Evolutionary conservation across 805 yeast genomes (phyloP).

Genomic region (Clavispora phyllophila): DNA sequence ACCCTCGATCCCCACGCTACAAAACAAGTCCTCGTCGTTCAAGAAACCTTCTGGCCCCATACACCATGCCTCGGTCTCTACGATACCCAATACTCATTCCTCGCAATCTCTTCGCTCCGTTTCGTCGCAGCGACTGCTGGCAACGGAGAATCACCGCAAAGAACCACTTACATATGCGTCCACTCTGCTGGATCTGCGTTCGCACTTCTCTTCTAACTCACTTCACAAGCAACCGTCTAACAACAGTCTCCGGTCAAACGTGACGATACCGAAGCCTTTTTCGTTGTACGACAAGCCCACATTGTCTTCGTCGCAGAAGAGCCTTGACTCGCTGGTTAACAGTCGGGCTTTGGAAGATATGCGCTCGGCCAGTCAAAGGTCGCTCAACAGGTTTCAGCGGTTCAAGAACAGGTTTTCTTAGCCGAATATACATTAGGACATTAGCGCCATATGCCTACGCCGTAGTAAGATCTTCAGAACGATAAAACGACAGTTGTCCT

Average conservation of each 20-base stretch:
- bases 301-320: conserved; percentile 35
- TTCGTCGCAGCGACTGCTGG: background rate
- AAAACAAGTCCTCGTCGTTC: conserved; percentile 1
- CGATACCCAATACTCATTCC: conserved; percentile 5
- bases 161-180: background rate
- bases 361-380: conserved; percentile 9
- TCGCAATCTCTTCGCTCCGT: background rate
- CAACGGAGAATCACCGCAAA: background rate
- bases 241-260: conserved; percentile 1
- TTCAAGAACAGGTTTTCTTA: conserved; percentile 27
- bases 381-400: conserved; percentile 27
- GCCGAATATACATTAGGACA: background rate
- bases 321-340: conserved; percentile 6
- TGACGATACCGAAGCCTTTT: conserved; percentile 27
- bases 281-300: conserved; percentile 33
- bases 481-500: too few species aligned
- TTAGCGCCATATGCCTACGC: too few species aligned
- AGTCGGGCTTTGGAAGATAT: background rate
- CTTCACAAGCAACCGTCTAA: conserved; percentile 10
- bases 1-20: conserved; percentile 9
- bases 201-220: background rate
- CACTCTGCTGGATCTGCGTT: conserved; percentile 3
- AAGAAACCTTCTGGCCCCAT: conserved; percentile 17
- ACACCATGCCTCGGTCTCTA: conserved; percentile 6
- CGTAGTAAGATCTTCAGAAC: too few species aligned